Evolutionary conservation across 2,329 filamentous ascomycete species (phyloP), one percentile per base, ranked within the genome.

Genomic region (Phaeosphaeriaceae sp.): DNA sequence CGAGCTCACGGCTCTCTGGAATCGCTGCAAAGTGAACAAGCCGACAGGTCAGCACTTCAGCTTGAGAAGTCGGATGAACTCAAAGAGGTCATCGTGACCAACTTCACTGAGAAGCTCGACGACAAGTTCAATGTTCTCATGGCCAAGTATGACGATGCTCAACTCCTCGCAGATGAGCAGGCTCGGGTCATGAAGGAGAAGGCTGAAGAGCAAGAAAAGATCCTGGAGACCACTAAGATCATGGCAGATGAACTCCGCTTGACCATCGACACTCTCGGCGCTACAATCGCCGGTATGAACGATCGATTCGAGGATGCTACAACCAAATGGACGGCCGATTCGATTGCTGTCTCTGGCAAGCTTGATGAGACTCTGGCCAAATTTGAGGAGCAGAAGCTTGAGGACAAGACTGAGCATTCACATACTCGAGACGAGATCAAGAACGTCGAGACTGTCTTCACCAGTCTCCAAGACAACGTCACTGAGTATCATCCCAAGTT

Each of bases 401-500:
- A 93, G 19, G 86, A 85, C 64, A 94, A 92, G 79, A 83, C 86
- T 0, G 92, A 97, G 72, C 93, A 97, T 71, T 86, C 92, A 66
- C 86, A 92, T 66, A 96, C 94, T 10, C 89, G 92, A 8, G 91
- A 93, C 35, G 89, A 96, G 67, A 84, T 97, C 54, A 87, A 90
- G 67, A 90, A 93, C 71, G 88, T 92, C 11, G 82, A 93, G 40
- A 85, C 85, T 56, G 87, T 87, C 8, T 88, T 97, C 17, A 89
- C 91, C 66, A 88, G 88, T 23, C 82, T 98, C 1, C 91, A 96
- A 72, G 90, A 86, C 59, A 89, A 95, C 58, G 85, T 97, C 28
- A 86, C 86, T 9, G 93, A 97, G 75, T 90, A 91, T 65, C 91
- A 97, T 68, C 95, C 95, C 1, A 91, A 96, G 79, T 91, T 98